Evolutionary conservation across 768 basidiomycete genomes (phyloP).

Genomic region (Termitomyces heimii): DNA sequence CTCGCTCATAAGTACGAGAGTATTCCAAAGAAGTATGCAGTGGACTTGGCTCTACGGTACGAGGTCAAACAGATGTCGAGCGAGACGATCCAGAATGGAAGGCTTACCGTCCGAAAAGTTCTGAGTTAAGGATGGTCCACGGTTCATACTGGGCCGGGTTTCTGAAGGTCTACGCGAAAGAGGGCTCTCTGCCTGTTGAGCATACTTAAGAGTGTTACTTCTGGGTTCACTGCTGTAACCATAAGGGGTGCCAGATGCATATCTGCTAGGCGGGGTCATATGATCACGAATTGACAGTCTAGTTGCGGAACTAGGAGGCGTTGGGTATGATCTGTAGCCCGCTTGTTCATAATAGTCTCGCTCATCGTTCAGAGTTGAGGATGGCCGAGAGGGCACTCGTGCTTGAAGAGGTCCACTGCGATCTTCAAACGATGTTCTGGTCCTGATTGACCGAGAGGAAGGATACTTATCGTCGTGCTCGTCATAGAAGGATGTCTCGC

Average conservation of each 20-base stretch:
- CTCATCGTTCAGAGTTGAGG: slow-evolving; percentile 12
- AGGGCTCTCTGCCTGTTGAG: slow-evolving; percentile 13
- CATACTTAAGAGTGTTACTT: slow-evolving; percentile 16
- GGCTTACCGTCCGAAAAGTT: slow-evolving; percentile 12
- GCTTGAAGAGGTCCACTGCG: slow-evolving; percentile 5
- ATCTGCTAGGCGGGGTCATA: not conserved
- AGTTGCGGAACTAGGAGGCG: slow-evolving; percentile 14
- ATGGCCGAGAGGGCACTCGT: slow-evolving; percentile 4
- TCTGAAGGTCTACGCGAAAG: slow-evolving; percentile 15
- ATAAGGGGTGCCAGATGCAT: slow-evolving; percentile 2
- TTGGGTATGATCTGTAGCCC: slow-evolving; percentile 12
- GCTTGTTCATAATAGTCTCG: slow-evolving; percentile 10
- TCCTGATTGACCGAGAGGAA: slow-evolving; percentile 15
- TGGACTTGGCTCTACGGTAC: slow-evolving; percentile 4
- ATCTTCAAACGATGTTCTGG: slow-evolving; percentile 22
- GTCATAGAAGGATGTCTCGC: slow-evolving; percentile 14
- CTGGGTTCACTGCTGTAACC: slow-evolving; percentile 6
- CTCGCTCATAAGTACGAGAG: slow-evolving; percentile 8
- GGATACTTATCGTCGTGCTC: slow-evolving; percentile 12
- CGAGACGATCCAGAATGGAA: not conserved
- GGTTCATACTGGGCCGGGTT: slow-evolving; percentile 5
- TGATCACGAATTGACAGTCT: slow-evolving; percentile 13
- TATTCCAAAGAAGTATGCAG: slow-evolving; percentile 10
- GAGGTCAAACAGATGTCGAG: not conserved
- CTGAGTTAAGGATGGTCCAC: slow-evolving; percentile 15